phyloP scores from a whole-genome alignment of 345 rosid genomes.

The Lepidium didymum region DNA sequence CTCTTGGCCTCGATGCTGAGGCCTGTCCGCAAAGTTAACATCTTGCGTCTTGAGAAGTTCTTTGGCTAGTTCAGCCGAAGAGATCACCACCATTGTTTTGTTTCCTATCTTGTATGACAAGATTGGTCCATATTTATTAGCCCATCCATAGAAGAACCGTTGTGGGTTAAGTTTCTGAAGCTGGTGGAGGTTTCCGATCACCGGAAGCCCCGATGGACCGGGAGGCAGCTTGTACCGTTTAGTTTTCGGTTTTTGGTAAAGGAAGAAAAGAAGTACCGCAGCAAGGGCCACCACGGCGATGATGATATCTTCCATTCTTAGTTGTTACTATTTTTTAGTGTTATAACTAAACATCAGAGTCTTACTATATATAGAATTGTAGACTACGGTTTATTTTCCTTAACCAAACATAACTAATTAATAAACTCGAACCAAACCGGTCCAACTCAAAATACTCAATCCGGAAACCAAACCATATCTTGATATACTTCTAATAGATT shows the following conservation, averaged over 20 bases:
- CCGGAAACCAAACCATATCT: too few relatives aligned
- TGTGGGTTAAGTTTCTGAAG: constrained; percentile 27
- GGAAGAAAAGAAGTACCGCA: constrained; percentile 12
- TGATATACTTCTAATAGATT: too few relatives aligned
- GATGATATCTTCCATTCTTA: constrained; percentile 15
- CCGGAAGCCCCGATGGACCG: constrained; percentile 38
- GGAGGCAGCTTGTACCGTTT: constrained; percentile 32
- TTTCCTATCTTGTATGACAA: constrained; percentile 36
- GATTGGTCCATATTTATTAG: constrained; percentile 43
- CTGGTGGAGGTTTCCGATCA: constrained; percentile 50
- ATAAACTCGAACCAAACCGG: neutral
- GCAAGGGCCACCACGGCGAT: constrained; percentile 2
- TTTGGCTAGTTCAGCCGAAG: constrained; percentile 35
- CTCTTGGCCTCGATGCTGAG: constrained; percentile 24
- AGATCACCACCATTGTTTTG: constrained; percentile 27
- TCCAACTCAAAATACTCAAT: neutral
- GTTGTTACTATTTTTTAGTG: neutral
- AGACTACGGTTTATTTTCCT: neutral
- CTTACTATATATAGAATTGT: neutral
- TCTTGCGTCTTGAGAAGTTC: constrained; percentile 37
- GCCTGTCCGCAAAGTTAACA: constrained; percentile 22
- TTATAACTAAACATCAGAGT: neutral
- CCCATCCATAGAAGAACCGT: constrained; percentile 30
- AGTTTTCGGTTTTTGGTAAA: constrained; percentile 14
- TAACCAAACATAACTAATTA: neutral